phyloP scores from a whole-genome alignment of 176 grass and related monocot species.

The Ananas comosus region DNA sequence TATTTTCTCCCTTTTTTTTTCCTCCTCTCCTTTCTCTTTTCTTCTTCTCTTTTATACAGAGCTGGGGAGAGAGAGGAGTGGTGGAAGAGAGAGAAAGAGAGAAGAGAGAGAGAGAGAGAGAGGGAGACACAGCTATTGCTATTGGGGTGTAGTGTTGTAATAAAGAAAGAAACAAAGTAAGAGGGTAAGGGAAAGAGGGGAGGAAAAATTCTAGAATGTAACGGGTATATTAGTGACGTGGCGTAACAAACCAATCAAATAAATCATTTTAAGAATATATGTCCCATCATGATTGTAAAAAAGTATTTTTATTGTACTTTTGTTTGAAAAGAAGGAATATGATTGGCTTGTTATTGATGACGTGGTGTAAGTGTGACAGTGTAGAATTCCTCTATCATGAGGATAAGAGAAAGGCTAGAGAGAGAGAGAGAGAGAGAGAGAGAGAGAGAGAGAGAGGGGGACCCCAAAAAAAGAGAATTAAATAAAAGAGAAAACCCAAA shows the following conservation, averaged over 20 bases:
- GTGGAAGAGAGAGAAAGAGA: conserved; percentile 6
- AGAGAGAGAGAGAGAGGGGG: conserved; percentile 7
- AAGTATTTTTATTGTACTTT: too few relatives aligned
- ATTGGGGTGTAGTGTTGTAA: not conserved
- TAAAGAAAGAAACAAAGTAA: conserved; percentile 1
- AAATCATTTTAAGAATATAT: too few relatives aligned
- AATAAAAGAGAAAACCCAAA: not conserved
- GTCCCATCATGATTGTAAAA: too few relatives aligned
- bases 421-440: conserved; percentile 19
- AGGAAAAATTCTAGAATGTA: too few relatives aligned
- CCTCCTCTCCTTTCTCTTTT: not conserved
- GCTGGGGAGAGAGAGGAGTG: not conserved
- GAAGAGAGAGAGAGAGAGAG: conserved; percentile 14
- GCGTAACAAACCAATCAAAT: too few relatives aligned
- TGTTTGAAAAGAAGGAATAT: too few relatives aligned
- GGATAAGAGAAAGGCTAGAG: not conserved
- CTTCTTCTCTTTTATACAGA: not conserved
- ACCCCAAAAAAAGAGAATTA: not conserved
- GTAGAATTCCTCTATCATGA: too few relatives aligned
- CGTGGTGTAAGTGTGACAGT: too few relatives aligned
- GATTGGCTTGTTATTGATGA: too few relatives aligned
- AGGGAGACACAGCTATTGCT: not conserved
- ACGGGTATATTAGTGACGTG: too few relatives aligned
- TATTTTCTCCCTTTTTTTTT: too few relatives aligned
- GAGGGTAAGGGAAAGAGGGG: not conserved